Conservation (phyloP, 176 grass and related monocot genomes). For the Coix lacrymajobi region DNA sequence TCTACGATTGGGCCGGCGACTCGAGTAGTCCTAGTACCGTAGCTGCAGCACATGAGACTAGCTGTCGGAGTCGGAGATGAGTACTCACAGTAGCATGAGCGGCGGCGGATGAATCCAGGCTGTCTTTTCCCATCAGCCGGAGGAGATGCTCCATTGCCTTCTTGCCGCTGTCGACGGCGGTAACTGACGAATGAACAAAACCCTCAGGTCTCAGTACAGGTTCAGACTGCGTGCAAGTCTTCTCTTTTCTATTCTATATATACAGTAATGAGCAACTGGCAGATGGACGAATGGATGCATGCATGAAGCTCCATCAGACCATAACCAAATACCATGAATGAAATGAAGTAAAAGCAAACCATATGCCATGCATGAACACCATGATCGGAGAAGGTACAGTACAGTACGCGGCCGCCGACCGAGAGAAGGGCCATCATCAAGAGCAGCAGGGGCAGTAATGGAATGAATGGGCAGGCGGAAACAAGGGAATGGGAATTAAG, state of each 20-base stretch:
- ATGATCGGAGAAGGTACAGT: too few relatives aligned
- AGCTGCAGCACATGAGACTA: too few relatives aligned
- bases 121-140: constrained; percentile 29
- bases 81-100: background rate
- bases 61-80: too few relatives aligned
- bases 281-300: background rate
- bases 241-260: background rate
- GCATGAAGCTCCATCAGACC: background rate
- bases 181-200: constrained; percentile 56
- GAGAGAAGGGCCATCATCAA: background rate
- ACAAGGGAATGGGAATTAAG: too few relatives aligned
- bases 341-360: background rate
- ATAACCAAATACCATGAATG: too few relatives aligned
- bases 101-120: background rate
- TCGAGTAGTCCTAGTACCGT: too few relatives aligned
- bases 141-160: constrained; percentile 92
- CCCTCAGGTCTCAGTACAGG: background rate
- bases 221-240: background rate
- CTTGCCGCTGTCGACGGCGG: constrained; percentile 71
- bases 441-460: background rate
- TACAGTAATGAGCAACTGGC: background rate
- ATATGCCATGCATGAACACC: background rate
- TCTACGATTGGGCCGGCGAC: background rate
- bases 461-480: background rate
- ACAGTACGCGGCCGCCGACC: too few relatives aligned